Base-by-base conservation (phyloP, 2,329 filamentous ascomycete species). In the Penicillium corylophilum region DNA sequence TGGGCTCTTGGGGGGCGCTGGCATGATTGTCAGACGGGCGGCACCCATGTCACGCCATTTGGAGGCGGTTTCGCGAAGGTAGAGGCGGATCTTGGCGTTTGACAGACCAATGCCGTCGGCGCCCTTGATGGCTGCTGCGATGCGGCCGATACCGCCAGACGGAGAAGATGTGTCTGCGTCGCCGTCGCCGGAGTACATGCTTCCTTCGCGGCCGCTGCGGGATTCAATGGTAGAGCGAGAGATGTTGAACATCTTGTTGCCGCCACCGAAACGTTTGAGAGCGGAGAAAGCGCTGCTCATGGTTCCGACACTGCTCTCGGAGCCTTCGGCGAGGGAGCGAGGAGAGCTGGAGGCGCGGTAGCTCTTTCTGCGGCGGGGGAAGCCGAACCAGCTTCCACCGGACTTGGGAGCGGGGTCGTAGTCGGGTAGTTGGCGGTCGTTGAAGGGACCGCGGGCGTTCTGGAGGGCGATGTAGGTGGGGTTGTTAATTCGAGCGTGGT, bases 41-140 rank as follows among this genome's bases (percentile, higher is more conserved):
- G 89, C 86, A 58, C 94, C 93, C 76, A 92, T 85, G 68, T 97
- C 92, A 55, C 90, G 86, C 94, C 94, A 99, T 68, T 93, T 93
- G 44, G 84, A 84, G 12, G 83, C 78, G 9, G 77, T 77, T 53
- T 91, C 87, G 44, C 93, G 85, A 44, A 89, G 79, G 69, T 97
- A 96, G 12, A 97, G 82, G 31, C 91, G 82, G 61, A 96, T 89
- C 62, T 92, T 92, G 46, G 93, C 84, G 64, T 94, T 91, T 7
- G 71, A 71, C 5, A 75, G 62, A 48, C 86, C 86, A 51, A 90
- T 85, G 48, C 86, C 88, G 20, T 84, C 80, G 18, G 78, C 79
- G 48, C 76, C 75, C 41, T 79, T 75, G 44, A 73, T 79, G 5
- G 75, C 76, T 10, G 69, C 74, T 55, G 68, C 69, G 18, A 72